A percentile compares a stretch with the other conserved stretches of the same genome.
Evolutionary conservation across 805 yeast genomes (phyloP).

Genomic region (Gaillardinia entomophila): DNA sequence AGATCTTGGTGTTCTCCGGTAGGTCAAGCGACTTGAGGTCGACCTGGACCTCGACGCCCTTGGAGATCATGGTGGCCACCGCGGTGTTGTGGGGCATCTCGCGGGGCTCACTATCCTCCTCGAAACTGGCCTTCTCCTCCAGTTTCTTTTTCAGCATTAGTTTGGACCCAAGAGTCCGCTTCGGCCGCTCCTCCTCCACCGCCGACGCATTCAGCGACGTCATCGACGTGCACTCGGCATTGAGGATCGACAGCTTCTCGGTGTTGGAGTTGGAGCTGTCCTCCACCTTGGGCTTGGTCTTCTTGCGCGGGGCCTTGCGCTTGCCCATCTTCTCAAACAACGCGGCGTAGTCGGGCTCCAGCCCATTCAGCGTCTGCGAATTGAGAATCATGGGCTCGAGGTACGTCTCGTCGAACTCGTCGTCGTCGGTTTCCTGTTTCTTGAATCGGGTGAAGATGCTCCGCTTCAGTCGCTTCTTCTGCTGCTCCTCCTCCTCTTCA

Average conservation of each 20-base stretch:
- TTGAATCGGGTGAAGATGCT: constrained; percentile 37
- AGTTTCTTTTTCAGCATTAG: constrained; percentile 25
- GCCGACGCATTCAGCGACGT: constrained; percentile 2
- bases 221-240: constrained; percentile 1
- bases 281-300: constrained; percentile 18
- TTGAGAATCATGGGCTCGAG: constrained; percentile 3
- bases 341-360: constrained; percentile 39
- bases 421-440: constrained; percentile 4
- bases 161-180: constrained; percentile 35
- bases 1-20: constrained; percentile 34
- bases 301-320: constrained; percentile 23
- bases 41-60: constrained; percentile 35
- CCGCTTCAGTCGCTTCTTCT: constrained; percentile 26
- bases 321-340: constrained; percentile 39
- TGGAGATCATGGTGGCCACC: constrained; percentile 14
- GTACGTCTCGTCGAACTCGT: constrained; percentile 1
- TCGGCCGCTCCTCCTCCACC: constrained; percentile 13
- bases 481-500: constrained; percentile 14
- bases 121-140: neutral
- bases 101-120: neutral
- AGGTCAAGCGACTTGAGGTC: constrained; percentile 34
- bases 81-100: constrained; percentile 1
- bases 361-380: constrained; percentile 1
- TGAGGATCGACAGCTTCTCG: constrained; percentile 10
- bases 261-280: constrained; percentile 7